phyloP scores from a whole-genome alignment of 352 stramenopile species.

The Pythium phragmiticola region DNA sequence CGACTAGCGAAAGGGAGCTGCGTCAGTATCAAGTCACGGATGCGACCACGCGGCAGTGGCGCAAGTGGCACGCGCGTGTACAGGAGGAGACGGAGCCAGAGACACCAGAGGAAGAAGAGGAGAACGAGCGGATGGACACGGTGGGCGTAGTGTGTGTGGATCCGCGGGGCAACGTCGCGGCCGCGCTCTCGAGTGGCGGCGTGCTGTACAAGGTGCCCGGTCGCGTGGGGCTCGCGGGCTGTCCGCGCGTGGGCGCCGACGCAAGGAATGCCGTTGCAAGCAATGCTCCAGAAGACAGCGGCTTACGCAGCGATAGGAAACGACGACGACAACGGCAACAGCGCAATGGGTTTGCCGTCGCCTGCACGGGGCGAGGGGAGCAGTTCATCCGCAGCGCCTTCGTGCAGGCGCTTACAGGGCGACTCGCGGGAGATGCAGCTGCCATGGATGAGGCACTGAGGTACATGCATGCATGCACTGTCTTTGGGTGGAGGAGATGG shows the following conservation, averaged over 20 bases:
- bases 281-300: slow-evolving; percentile 12
- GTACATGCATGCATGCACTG: background rate
- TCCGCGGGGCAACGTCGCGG: slow-evolving; percentile 44
- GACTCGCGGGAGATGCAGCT: slow-evolving; percentile 33
- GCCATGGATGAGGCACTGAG: slow-evolving; percentile 4
- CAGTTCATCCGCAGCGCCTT: slow-evolving; percentile 61
- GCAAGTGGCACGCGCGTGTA: slow-evolving; percentile 41
- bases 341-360: slow-evolving; percentile 47
- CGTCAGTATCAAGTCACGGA: slow-evolving; percentile 41
- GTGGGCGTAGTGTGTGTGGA: slow-evolving; percentile 68
- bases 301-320: background rate
- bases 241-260: slow-evolving; percentile 60
- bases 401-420: slow-evolving; percentile 29
- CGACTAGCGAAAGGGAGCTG: slow-evolving; percentile 23
- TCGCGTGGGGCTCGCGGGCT: slow-evolving; percentile 62
- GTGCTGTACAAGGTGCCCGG: slow-evolving; percentile 66
- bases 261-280: slow-evolving; percentile 33
- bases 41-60: slow-evolving; percentile 33
- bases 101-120: background rate
- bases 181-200: slow-evolving; percentile 63
- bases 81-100: background rate
- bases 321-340: background rate
- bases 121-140: slow-evolving; percentile 43
- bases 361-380: slow-evolving; percentile 64
- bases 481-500: background rate